Conservation (phyloP, 805 yeast species). For the Monosporozyma aerobia region DNA sequence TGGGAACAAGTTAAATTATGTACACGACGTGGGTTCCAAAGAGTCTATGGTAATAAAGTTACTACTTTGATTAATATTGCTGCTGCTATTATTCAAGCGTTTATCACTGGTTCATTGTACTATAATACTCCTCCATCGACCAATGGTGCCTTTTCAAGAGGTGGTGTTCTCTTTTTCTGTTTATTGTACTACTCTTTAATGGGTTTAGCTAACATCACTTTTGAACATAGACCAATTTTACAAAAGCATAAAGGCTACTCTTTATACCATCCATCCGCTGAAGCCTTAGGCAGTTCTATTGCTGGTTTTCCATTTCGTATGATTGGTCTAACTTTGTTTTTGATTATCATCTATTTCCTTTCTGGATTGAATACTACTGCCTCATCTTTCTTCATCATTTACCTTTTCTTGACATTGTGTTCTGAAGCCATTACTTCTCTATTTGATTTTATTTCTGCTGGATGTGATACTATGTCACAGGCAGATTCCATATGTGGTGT, state of each 20-base stretch:
- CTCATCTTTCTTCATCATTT: conserved; percentile 45
- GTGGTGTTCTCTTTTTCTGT: conserved; percentile 55
- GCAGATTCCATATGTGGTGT: conserved; percentile 54
- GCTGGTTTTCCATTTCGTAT: conserved; percentile 59
- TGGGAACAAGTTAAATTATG: conserved; percentile 42
- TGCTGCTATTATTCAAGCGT: conserved; percentile 41
- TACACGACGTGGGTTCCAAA: conserved; percentile 44
- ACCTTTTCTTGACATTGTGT: conserved; percentile 31
- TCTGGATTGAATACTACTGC: conserved; percentile 41
- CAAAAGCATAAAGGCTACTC: conserved; percentile 67
- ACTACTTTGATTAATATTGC: conserved; percentile 28
- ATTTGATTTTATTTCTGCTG: conserved; percentile 46
- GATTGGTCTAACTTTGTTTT: conserved; percentile 36
- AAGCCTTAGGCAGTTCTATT: conserved; percentile 53
- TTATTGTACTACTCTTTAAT: conserved; percentile 44
- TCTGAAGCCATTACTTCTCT: conserved; percentile 29
- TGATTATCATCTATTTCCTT: conserved; percentile 49
- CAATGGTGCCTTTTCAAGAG: conserved; percentile 52
- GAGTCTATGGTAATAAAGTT: conserved; percentile 51
- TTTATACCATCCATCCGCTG: conserved; percentile 69
- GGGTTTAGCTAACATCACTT: conserved; percentile 42
- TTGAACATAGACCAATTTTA: conserved; percentile 49
- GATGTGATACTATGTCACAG: conserved; percentile 38
- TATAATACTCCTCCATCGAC: conserved; percentile 44
- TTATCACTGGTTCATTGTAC: conserved; percentile 55